phyloP scores from a whole-genome alignment of 352 stramenopile genomes.

The Globisporangium paroecandrum region DNA sequence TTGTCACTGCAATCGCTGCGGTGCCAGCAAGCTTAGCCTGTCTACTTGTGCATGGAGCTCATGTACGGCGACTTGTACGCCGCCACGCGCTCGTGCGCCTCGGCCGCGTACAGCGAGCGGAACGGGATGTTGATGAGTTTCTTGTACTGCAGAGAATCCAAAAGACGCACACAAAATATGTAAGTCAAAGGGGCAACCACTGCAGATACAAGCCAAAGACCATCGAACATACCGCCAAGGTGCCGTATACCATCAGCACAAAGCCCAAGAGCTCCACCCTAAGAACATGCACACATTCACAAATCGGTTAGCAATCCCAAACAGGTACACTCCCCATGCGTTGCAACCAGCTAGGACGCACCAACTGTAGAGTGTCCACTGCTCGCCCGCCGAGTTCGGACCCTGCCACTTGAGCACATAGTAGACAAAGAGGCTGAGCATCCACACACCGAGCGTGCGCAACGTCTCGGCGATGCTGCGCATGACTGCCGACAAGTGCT shows the following conservation, averaged over 20 bases:
- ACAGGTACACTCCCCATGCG: neutral
- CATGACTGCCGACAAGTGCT: constrained; percentile 82
- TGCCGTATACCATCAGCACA: constrained; percentile 78
- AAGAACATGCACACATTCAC: neutral
- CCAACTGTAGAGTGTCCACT: constrained; percentile 73
- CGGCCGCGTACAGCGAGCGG: constrained; percentile 41
- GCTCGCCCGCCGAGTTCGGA: constrained; percentile 54
- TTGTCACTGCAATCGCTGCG: no score
- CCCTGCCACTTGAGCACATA: constrained; percentile 74
- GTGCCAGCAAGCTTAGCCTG: neutral
- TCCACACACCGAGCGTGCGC: constrained; percentile 75
- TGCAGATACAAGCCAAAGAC: neutral
- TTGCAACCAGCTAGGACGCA: constrained; percentile 16
- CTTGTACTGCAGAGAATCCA: constrained; percentile 60
- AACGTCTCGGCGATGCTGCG: constrained; percentile 81
- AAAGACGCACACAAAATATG: constrained; percentile 5
- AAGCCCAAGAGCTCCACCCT: constrained; percentile 76
- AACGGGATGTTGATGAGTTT: constrained; percentile 60
- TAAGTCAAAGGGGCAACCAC: neutral
- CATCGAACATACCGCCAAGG: constrained; percentile 49
- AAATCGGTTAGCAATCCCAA: constrained; percentile 7
- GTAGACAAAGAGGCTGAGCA: constrained; percentile 71
- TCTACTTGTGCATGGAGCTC: constrained; percentile 70
- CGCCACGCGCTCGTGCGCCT: constrained; percentile 37
- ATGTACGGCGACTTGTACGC: constrained; percentile 76